Evolutionary conservation across 1,139 yeast genomes (phyloP), one percentile per base, ranked within the genome.

Genomic region (Candida pseudocylindracea): DNA sequence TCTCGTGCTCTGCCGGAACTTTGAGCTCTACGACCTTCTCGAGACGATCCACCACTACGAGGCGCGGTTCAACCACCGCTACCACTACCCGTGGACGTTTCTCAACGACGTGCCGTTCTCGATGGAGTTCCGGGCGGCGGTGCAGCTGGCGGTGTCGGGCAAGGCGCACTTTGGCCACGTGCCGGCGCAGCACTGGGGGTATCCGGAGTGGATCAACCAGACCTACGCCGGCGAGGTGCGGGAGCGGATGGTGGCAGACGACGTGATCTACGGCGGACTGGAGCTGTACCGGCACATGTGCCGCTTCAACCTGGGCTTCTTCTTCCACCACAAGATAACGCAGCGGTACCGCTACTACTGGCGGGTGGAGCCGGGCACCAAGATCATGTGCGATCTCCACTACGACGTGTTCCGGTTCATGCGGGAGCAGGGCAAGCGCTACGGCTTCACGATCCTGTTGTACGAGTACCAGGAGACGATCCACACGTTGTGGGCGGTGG

Each of bases 241-340:
- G 38, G 47, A 56, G 32, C 51, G 55, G 33, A 58, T 71, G 69
- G 55, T 60, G 32, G 55, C 51, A 10, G 52, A 55, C 28, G 55
- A 57, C n/a, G 55, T 72, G 37, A 64, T 67, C 30, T 75, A 74
- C 48, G 83, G 73, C 7, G 73, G 59, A 29, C 54, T 63, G 12
- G 76, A 66, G 44, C 60, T 72, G 32, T 76, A 76, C 45, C 60
- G 85, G 41, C 81, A 73, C 50, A 75, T 75, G 85, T 75, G 85
- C 45, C 59, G 85, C 35, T 75, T 65, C 48, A 73, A 71, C 47
- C 58, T 72, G 10, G 81, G 81, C 1, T 71, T 72, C 44, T 72
- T 72, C 47, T 72, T 61, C 52, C 55, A 60, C 37, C 65, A 71
- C 41, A 64, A 62, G 30, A 48, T 67, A 32, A 49, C 73, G 51